Conservation (phyloP, 2,329 filamentous ascomycete genomes). For the Cladobotryum mycophilum region DNA sequence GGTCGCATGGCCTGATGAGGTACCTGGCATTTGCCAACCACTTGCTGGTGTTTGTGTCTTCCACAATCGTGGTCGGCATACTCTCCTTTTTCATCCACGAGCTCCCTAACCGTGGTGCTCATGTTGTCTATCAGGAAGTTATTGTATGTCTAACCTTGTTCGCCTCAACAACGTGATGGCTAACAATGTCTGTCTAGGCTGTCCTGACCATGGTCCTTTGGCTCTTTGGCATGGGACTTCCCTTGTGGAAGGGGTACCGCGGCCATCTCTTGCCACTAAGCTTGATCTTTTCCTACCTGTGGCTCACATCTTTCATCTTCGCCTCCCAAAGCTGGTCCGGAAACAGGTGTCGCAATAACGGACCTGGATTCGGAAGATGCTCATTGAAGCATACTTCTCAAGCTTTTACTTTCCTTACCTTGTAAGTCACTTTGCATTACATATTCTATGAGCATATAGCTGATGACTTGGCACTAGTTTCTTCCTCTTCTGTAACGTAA, state of each 20-base stretch:
- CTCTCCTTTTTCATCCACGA: slow-evolving; percentile 18
- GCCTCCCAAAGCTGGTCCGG: slow-evolving; percentile 18
- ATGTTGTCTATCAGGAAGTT: slow-evolving; percentile 19
- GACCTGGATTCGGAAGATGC: slow-evolving; percentile 11
- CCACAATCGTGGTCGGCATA: slow-evolving; percentile 19
- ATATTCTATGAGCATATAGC: neutral
- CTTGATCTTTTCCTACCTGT: slow-evolving; percentile 21
- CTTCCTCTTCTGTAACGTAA: slow-evolving; percentile 15
- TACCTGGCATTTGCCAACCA: slow-evolving; percentile 15
- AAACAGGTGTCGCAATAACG: slow-evolving; percentile 5
- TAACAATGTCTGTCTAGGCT: slow-evolving; percentile 11
- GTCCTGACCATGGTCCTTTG: slow-evolving; percentile 17
- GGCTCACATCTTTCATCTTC: slow-evolving; percentile 23
- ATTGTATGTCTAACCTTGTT: slow-evolving; percentile 13
- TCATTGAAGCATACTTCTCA: slow-evolving; percentile 17
- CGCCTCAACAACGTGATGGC: neutral
- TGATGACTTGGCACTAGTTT: slow-evolving; percentile 10
- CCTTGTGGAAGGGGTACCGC: slow-evolving; percentile 15
- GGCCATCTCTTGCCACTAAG: slow-evolving; percentile 18
- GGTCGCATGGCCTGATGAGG: slow-evolving; percentile 8
- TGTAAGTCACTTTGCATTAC: slow-evolving; percentile 13
- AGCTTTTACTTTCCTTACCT: slow-evolving; percentile 20
- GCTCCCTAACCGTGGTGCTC: slow-evolving; percentile 10
- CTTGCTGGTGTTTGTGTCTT: slow-evolving; percentile 17
- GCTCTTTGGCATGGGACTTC: slow-evolving; percentile 14